Percentiles rank a stretch among this genome's conserved stretches.
Conservation (phyloP, 257 asterid species). For the Solanum arcanum region DNA sequence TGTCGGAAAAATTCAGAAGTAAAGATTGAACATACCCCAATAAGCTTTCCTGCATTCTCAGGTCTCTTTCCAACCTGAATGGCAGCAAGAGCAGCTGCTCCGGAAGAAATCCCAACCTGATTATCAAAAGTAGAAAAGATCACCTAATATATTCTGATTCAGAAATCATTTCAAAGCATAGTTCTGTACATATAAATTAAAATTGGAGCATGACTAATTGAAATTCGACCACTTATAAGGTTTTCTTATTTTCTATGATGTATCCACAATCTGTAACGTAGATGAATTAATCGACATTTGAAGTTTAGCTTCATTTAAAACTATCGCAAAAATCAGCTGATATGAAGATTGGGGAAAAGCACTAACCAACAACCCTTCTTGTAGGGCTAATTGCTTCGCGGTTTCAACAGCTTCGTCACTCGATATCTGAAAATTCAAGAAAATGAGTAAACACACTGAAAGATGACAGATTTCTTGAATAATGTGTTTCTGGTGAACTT, state of each 20-base stretch:
- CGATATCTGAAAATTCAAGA: conserved; percentile 40
- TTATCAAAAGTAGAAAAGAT: background rate
- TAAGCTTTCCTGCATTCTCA: conserved; percentile 93
- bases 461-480: background rate
- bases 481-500: background rate
- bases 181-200: background rate
- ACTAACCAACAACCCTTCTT: conserved; percentile 94
- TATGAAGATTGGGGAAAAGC: background rate
- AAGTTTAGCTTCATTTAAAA: background rate
- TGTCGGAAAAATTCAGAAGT: background rate
- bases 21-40: conserved; percentile 40
- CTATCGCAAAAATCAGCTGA: background rate
- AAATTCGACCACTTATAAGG: background rate
- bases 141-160: background rate
- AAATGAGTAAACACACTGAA: background rate
- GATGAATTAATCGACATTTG: background rate
- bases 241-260: background rate
- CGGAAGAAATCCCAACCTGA: conserved; percentile 97
- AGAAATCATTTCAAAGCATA: background rate
- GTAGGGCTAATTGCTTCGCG: conserved; percentile 87
- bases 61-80: conserved; percentile 77
- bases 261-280: background rate
- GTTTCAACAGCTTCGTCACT: conserved; percentile 85
- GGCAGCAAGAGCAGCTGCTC: conserved; percentile 99
- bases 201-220: background rate